Conservation (phyloP, 129 eudicot genomes). For the Flaveria sonorensis region DNA sequence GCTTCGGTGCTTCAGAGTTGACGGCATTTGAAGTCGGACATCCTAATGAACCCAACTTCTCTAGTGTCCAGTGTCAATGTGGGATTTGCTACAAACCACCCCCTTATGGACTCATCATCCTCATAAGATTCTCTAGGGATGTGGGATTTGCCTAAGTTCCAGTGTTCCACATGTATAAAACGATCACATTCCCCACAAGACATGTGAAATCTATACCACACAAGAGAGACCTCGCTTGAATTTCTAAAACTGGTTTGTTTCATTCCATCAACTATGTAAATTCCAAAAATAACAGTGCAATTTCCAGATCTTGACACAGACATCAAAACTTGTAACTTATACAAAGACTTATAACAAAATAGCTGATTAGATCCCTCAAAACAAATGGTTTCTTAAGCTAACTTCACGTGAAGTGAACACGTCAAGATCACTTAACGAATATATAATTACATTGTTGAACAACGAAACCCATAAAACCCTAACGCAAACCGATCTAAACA, state of each 20-base stretch:
- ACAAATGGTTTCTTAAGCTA: background rate
- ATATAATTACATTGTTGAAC: background rate
- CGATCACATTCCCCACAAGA: background rate
- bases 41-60: background rate
- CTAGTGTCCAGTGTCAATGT: background rate
- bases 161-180: background rate
- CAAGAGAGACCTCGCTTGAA: background rate
- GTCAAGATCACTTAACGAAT: background rate
- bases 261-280: background rate
- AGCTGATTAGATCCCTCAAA: background rate
- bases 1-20: no score
- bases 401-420: background rate
- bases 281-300: background rate
- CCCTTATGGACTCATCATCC: background rate
- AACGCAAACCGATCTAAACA: constrained; percentile 6
- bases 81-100: background rate
- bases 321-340: background rate
- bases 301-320: constrained; percentile 16
- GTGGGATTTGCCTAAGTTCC: background rate
- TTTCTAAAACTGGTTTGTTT: constrained; percentile 1
- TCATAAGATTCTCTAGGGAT: background rate
- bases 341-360: background rate
- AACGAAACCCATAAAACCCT: background rate
- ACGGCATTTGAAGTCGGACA: background rate
- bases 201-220: constrained; percentile 3